Percentiles rank a stretch among this genome's conserved stretches.
phyloP scores from a whole-genome alignment of 1,139 yeast species.

The Suhomyces terraborum region DNA sequence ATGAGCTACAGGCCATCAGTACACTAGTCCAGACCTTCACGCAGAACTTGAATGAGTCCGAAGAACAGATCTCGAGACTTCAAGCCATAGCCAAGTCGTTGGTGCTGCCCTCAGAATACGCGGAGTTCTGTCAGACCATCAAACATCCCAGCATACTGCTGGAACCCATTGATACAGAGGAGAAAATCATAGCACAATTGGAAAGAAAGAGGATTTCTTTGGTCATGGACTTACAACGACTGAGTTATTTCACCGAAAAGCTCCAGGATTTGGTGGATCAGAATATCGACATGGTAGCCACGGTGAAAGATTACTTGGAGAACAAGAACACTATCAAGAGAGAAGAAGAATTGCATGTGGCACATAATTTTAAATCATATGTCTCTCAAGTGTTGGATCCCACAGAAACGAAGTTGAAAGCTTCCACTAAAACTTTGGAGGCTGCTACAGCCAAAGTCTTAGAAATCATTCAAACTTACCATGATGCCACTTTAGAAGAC shows the following conservation, averaged over 20 bases:
- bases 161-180: slow-evolving; percentile 2
- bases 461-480: slow-evolving; percentile 11
- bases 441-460: slow-evolving; percentile 12
- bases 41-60: slow-evolving; percentile 25
- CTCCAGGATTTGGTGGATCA: slow-evolving; percentile 39
- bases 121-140: slow-evolving; percentile 8
- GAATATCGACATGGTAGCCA: slow-evolving; percentile 42
- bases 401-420: slow-evolving; percentile 15
- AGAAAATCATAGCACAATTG: slow-evolving; percentile 18
- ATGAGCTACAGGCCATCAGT: slow-evolving; percentile 27
- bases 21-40: slow-evolving; percentile 25
- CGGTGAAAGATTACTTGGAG: slow-evolving; percentile 41
- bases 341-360: slow-evolving; percentile 16
- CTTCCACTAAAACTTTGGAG: slow-evolving; percentile 13
- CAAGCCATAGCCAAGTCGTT: slow-evolving; percentile 26
- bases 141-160: neutral
- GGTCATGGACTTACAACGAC: slow-evolving; percentile 47
- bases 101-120: slow-evolving; percentile 23
- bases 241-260: slow-evolving; percentile 39
- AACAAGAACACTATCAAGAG: slow-evolving; percentile 23
- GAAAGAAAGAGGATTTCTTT: slow-evolving; percentile 40
- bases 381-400: slow-evolving; percentile 14
- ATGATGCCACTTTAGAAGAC: slow-evolving; percentile 8
- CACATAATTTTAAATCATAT: slow-evolving; percentile 13
- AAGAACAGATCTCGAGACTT: slow-evolving; percentile 24